A percentile compares a stretch with the other conserved stretches of the same genome.
These are phyloP conservation scores for Cercospora nicotianae DNA, from an alignment of 2,329 filamentous ascomycete species.

Conservation along the genomic window DNA sequence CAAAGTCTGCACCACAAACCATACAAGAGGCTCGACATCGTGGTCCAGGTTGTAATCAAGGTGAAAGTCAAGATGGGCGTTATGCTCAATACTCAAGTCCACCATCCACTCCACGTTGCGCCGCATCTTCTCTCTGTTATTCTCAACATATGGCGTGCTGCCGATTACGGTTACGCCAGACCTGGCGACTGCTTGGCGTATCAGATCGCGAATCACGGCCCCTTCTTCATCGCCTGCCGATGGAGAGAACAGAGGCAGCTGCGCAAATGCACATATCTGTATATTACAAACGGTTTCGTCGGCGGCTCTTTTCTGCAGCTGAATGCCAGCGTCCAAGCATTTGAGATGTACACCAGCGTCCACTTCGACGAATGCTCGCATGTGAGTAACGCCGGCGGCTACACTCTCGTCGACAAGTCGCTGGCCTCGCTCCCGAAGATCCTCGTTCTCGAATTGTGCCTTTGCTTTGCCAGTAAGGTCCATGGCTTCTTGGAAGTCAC, in stretches of 20 bases:
- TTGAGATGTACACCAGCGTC: slow-evolving; percentile 61
- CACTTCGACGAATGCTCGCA: slow-evolving; percentile 71
- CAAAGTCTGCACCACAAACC: slow-evolving; percentile 56
- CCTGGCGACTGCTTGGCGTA: slow-evolving; percentile 48
- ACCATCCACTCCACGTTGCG: slow-evolving; percentile 66
- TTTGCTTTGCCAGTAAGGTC: slow-evolving; percentile 61
- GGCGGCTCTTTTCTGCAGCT: slow-evolving; percentile 52
- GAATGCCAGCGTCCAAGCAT: slow-evolving; percentile 59
- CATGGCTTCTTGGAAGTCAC: slow-evolving; percentile 67
- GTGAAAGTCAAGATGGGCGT: slow-evolving; percentile 67
- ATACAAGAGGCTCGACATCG: slow-evolving; percentile 52
- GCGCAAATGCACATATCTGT: slow-evolving; percentile 70
- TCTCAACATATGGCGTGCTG: slow-evolving; percentile 70
- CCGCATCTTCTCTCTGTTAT: slow-evolving; percentile 48
- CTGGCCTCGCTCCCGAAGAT: slow-evolving; percentile 64
- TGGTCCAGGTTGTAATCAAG: slow-evolving; percentile 67
- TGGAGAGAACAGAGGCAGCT: slow-evolving; percentile 65
- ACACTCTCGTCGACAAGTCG: slow-evolving; percentile 67
- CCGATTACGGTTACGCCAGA: slow-evolving; percentile 60
- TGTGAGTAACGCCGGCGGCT: slow-evolving; percentile 63
- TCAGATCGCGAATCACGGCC: slow-evolving; percentile 52
- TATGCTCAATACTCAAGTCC: slow-evolving; percentile 51
- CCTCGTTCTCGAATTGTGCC: slow-evolving; percentile 59
- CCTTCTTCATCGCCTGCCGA: slow-evolving; percentile 41
- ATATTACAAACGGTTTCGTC: slow-evolving; percentile 57